Percentiles rank a stretch among this genome's conserved stretches.
These are phyloP conservation scores for Colletotrichum graminicola DNA, from an alignment of 2,329 filamentous ascomycete species.

Conservation along the genomic window DNA sequence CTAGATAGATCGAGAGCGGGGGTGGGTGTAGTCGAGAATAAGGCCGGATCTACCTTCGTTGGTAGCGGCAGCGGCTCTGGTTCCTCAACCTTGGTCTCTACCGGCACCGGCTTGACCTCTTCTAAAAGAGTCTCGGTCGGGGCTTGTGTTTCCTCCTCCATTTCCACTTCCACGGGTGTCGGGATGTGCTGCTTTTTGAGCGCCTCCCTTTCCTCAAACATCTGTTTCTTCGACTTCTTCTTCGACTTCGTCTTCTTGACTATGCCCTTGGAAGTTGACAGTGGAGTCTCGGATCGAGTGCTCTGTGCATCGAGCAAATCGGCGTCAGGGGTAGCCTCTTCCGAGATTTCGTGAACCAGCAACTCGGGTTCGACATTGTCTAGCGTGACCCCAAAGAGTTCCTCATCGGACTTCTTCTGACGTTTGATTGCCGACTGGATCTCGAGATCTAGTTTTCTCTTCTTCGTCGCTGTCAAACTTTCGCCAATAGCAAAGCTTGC, in stretches of 20 bases:
- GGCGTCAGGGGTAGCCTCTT: slow-evolving; percentile 64
- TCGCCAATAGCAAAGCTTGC: slow-evolving; percentile 77
- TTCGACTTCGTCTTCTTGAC: slow-evolving; percentile 74
- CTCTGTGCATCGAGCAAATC: slow-evolving; percentile 60
- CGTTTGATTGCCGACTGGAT: slow-evolving; percentile 80
- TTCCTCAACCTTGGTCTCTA: slow-evolving; percentile 52
- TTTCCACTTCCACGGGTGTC: slow-evolving; percentile 49
- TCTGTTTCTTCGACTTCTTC: slow-evolving; percentile 83
- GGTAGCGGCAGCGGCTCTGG: slow-evolving; percentile 44
- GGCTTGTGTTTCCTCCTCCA: slow-evolving; percentile 42
- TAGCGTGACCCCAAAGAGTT: slow-evolving; percentile 76
- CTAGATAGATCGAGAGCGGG: slow-evolving; percentile 61
- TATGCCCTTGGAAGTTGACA: slow-evolving; percentile 61
- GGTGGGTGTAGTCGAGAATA: slow-evolving; percentile 63
- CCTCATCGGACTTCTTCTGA: slow-evolving; percentile 84
- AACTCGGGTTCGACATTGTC: slow-evolving; percentile 65
- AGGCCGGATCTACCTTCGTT: slow-evolving; percentile 55
- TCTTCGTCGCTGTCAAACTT: slow-evolving; percentile 64
- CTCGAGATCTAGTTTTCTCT: slow-evolving; percentile 80
- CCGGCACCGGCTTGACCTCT: slow-evolving; percentile 50
- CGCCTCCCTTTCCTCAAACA: slow-evolving; percentile 76
- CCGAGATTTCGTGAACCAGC: slow-evolving; percentile 60
- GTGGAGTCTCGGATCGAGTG: slow-evolving; percentile 62
- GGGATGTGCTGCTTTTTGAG: slow-evolving; percentile 67
- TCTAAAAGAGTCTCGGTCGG: slow-evolving; percentile 48